Base-by-base conservation (phyloP, 306 rosid species). In the Fragaria vesca region DNA sequence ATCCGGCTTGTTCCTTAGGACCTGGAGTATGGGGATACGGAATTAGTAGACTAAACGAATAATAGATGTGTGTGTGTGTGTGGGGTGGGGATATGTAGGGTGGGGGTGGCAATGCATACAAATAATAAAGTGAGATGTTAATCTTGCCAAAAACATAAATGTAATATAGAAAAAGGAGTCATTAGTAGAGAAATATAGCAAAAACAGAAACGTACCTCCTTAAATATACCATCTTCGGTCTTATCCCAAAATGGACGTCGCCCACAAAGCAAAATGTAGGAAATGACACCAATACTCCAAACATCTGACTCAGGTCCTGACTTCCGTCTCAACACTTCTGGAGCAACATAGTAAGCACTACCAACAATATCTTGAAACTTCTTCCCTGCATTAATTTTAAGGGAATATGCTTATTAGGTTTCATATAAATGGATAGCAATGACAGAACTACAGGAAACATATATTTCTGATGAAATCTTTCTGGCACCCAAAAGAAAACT, bases 211-310 rank as follows among this genome's bases (percentile, higher is more conserved):
- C 12, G 13, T 45, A 96, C 99, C 99, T 96, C 99, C 90, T 93
- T 96, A 87, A 96, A 96, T 85, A 96, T 96, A 80, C 99, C 99
- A 86, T 96, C 99, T 86, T 96, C 99, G 0, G 99, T 96, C 88
- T 90, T 96, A 86, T 96, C 98, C 99, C 99, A 96, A 79, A 96
- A 96, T n/a, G 99, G 99, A 4, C 99, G 99, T 83, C 94, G 90
- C 74, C 99, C 99, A 66, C 96, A 91, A 72, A 96, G 99, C 86
- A 96, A 87, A 84, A 96, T 96, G 83, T 96, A 96, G 69, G 99
- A 93, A 83, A 96, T 96, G 58, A 96, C 98, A 66, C 99, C 99
- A 81, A 96, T 96, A 81, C 99, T 96, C 99, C 99, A 96, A 50
- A 90, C 99, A 87, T 96, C 99, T 15, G 99, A 96, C 86, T 93